Conservation (phyloP, 2,329 filamentous ascomycete genomes). For the Pseudovirgaria hyperparasitica region DNA sequence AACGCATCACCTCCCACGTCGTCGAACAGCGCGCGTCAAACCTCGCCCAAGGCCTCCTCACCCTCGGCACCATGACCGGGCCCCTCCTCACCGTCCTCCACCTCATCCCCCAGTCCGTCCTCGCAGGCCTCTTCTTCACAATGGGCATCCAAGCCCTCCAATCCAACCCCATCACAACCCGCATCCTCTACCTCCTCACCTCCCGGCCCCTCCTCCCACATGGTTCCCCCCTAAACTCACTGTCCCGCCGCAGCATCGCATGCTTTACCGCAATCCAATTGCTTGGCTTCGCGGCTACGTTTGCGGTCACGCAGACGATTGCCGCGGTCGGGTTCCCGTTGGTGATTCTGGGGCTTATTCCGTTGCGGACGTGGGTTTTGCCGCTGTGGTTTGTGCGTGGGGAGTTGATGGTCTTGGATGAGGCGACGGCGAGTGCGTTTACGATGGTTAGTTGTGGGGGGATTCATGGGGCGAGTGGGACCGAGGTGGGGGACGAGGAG, state of each 20-base stretch:
- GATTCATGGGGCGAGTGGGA: conserved; percentile 18
- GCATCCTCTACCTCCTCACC: conserved; percentile 35
- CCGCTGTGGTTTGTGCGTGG: conserved; percentile 36
- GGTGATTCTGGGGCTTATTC: conserved; percentile 44
- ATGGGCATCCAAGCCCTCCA: conserved; percentile 41
- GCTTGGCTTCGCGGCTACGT: conserved; percentile 38
- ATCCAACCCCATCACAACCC: conserved; percentile 40
- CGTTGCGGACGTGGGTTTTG: conserved; percentile 37
- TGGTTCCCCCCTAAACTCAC: conserved; percentile 32
- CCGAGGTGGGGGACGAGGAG: conserved; percentile 7
- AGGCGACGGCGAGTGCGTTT: conserved; percentile 40
- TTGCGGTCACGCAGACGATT: conserved; percentile 47
- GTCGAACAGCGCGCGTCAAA: conserved; percentile 45
- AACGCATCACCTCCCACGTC: conserved; percentile 32
- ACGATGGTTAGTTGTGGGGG: conserved; percentile 42
- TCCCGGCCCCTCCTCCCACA: conserved; percentile 36
- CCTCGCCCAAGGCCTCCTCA: conserved; percentile 40
- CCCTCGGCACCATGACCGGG: conserved; percentile 44
- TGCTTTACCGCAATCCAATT: conserved; percentile 40
- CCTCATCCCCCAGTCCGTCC: conserved; percentile 41
- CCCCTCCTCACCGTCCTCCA: conserved; percentile 40
- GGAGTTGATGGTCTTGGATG: conserved; percentile 39
- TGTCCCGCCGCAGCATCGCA: conserved; percentile 33
- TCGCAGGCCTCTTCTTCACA: conserved; percentile 46
- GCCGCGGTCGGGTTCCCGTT: conserved; percentile 48